These are phyloP conservation scores for Turnera subulata DNA, from an alignment of 345 rosid species.

Conservation along the genomic window DNA sequence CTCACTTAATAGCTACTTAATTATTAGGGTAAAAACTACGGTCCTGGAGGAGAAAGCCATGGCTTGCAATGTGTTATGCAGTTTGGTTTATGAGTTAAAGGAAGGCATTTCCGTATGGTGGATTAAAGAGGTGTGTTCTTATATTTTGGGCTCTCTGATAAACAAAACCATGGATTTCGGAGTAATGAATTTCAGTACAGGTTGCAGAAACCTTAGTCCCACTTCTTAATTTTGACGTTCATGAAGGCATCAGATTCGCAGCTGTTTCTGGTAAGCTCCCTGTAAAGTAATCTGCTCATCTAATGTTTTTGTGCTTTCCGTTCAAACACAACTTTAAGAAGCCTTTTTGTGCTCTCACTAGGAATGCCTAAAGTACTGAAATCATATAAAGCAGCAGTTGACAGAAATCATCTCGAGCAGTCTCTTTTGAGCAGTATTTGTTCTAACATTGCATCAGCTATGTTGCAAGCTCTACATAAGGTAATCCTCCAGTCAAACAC, in stretches of 20 bases:
- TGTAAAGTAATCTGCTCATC: neutral
- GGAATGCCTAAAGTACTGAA: constrained; percentile 13
- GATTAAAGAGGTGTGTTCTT: neutral
- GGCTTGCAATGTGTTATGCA: constrained; percentile 6
- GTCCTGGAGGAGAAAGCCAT: constrained; percentile 5
- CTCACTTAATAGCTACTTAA: neutral
- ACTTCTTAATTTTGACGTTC: constrained; percentile 2
- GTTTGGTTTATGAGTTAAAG: constrained; percentile 3
- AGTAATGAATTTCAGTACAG: neutral
- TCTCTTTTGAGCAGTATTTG: too few relatives aligned
- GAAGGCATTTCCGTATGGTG: constrained; percentile 8
- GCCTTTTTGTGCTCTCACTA: neutral
- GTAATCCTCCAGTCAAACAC: too few relatives aligned
- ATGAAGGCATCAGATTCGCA: constrained; percentile 1
- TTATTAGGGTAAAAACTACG: neutral
- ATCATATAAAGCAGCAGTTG: constrained; percentile 8
- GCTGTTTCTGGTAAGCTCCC: constrained; percentile 3
- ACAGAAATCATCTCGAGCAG: neutral
- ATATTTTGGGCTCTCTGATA: too few relatives aligned
- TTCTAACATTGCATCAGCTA: too few relatives aligned
- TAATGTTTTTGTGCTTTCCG: neutral
- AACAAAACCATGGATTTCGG: neutral
- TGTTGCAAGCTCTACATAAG: too few relatives aligned
- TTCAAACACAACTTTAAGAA: too few relatives aligned
- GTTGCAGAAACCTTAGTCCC: constrained; percentile 21